Evolutionary conservation across 139 green algal species (phyloP).

Genomic region (Mesostigma viride): DNA sequence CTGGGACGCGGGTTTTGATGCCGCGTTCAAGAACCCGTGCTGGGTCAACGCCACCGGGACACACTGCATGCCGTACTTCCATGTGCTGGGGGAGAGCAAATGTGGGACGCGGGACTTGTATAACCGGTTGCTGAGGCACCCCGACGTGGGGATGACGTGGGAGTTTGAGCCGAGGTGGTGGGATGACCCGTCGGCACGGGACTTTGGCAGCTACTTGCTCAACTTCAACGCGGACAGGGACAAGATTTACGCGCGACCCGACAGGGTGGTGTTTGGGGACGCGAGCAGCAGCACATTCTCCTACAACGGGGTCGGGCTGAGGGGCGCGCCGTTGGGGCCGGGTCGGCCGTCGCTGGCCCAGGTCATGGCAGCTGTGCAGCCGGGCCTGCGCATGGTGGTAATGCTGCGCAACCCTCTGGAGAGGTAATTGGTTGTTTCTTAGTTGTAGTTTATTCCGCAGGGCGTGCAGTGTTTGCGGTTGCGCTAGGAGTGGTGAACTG

Average conservation of each 20-base stretch:
- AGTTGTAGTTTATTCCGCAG: too few species aligned
- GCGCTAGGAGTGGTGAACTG: too few species aligned
- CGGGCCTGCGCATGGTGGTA: background rate
- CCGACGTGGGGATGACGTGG: background rate
- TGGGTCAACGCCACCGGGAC: background rate
- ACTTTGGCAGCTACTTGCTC: background rate
- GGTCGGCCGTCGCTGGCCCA: background rate
- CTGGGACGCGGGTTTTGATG: too few species aligned
- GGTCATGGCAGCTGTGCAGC: background rate
- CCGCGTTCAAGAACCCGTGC: conserved; percentile 10
- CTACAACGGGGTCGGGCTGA: background rate
- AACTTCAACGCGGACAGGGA: background rate
- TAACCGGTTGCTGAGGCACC: background rate
- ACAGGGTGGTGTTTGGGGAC: background rate
- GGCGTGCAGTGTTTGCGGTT: too few species aligned
- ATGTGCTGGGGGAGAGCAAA: background rate
- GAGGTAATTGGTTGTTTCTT: too few species aligned
- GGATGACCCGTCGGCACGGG: background rate
- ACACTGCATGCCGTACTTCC: conserved; percentile 2
- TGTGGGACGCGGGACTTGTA: conserved; percentile 3
- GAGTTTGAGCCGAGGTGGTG: background rate
- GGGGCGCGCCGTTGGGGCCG: background rate
- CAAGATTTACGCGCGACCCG: background rate
- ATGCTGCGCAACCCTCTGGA: conserved; percentile 7
- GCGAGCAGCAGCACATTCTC: conserved; percentile 2